Base-by-base conservation (phyloP, 2,329 filamentous ascomycete species). In the Verticillium albo-atrum region DNA sequence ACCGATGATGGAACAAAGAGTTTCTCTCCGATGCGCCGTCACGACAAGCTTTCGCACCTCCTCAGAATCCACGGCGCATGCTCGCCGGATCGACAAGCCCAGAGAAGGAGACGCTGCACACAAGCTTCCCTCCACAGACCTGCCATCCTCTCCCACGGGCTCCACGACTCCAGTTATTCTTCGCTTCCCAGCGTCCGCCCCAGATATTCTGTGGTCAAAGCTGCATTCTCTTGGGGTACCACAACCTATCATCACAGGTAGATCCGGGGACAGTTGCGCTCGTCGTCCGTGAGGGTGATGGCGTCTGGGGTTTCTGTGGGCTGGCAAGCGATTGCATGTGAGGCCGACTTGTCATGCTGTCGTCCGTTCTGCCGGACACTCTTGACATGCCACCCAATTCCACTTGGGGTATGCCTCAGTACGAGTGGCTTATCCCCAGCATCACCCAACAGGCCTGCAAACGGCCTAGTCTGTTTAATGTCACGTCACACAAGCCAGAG, bases 191-290 rank as follows among this genome's bases (percentile, higher is more conserved):
- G 52, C 56, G 54, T 54, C 54, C 53, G 57, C 54, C 58, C 60
- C 60, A 53, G 51, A 62, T 62, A 58, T 54, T 55, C 53, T 52
- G 54, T 62, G 60, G 62, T 62, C 62, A 59, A 55, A 62, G 62
- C 60, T 60, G n/a, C n/a, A n/a, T n/a, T 57, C 62, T 52, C 58
- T 63, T 53, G 56, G 56, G 50, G 54, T 20, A 20, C 51, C 52
- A 10, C n/a, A 32, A 23, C 42, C 42, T 50, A 23, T 50, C 42
- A 50, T 7, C 20, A 50, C 42, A 12, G 20, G 42, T 50, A 10
- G 42, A 50, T 26, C 42, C 25, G 42, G 42, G 42, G 42, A 50
- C 12, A 23, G 7, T n/a, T 12, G 42, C 14, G 42, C 7, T 50
- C 17, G 3, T 50, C 20, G n/a, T 4, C n/a, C 20, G 20, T 3